A percentile compares a stretch with the other conserved stretches of the same genome.
phyloP scores from a whole-genome alignment of 2,329 filamentous ascomycete species.

The Fusarium pseudonygamai region DNA sequence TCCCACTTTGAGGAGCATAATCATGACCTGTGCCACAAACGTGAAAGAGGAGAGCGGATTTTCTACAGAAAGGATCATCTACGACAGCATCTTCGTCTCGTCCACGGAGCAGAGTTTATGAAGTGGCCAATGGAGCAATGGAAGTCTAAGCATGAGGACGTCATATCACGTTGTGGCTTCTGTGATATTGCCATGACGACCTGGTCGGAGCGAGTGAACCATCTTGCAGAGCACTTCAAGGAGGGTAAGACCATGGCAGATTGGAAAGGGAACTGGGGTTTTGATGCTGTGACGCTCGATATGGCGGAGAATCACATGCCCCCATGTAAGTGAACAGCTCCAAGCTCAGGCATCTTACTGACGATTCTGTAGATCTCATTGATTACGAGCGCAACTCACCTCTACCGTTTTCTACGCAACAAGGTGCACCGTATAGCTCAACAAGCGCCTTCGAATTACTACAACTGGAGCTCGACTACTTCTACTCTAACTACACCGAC shows the following conservation, averaged over 20 bases:
- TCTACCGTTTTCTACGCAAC: slow-evolving; percentile 34
- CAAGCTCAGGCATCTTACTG: accelerated
- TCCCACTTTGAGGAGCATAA: slow-evolving; percentile 51
- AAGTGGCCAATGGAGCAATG: slow-evolving; percentile 56
- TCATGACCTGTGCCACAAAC: slow-evolving; percentile 57
- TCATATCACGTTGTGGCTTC: slow-evolving; percentile 55
- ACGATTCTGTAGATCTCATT: not conserved
- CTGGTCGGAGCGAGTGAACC: slow-evolving; percentile 51
- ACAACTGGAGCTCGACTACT: slow-evolving; percentile 48
- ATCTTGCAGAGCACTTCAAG: slow-evolving; percentile 55
- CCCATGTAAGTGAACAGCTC: slow-evolving; percentile 44
- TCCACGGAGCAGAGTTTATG: slow-evolving; percentile 53
- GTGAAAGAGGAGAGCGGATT: slow-evolving; percentile 46
- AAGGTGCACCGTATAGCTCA: slow-evolving; percentile 30
- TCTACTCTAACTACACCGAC: slow-evolving; percentile 40
- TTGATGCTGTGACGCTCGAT: slow-evolving; percentile 48
- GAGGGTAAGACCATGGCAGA: slow-evolving; percentile 54
- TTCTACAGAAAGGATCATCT: slow-evolving; percentile 58
- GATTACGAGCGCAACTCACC: slow-evolving; percentile 33
- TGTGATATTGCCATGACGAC: slow-evolving; percentile 49
- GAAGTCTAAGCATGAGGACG: slow-evolving; percentile 48
- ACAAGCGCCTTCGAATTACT: slow-evolving; percentile 48
- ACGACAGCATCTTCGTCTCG: slow-evolving; percentile 54
- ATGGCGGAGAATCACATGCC: slow-evolving; percentile 55
- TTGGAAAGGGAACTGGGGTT: slow-evolving; percentile 56